Evolutionary conservation across 108 stramenopile species (phyloP), one percentile per base, ranked within the genome.

Genomic region (Bacterosira constricta): DNA sequence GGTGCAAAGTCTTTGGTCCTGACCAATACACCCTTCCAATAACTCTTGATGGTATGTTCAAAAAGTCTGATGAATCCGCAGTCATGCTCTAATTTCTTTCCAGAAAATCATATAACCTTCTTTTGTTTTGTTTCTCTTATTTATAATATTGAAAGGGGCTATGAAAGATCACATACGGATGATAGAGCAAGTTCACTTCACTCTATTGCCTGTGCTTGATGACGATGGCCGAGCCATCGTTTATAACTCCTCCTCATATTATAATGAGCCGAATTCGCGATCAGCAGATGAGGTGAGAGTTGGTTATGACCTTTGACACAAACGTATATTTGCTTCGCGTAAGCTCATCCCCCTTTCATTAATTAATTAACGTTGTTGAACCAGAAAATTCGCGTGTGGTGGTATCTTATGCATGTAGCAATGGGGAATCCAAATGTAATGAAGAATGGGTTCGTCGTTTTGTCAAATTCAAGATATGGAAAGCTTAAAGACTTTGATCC

Each of bases 1-100:
- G 81, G 15, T 31, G 51, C 7, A 66, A 60, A 38, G 20, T 82
- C 9, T 82, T 82, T 36, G 81, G 75, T 29, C 31, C 18, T 11
- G 63, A 82, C 1, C 15, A 41, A 25, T 70, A 42, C 20, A 30
- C 27, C 50, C 56, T 77, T 3, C 81, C 69, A 3, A 73, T 82
- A 63, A 77, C 80, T 17, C 36, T 75, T 0, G 7, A 30, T 12
- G 80, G n/a, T n/a, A n/a, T n/a, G n/a, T n/a, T n/a, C n/a, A n/a
- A n/a, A n/a, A n/a, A n/a, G n/a, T n/a, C n/a, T n/a, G n/a, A n/a
- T n/a, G n/a, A n/a, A n/a, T n/a, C n/a, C n/a, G n/a, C n/a, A n/a
- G n/a, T n/a, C n/a, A n/a, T n/a, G n/a, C n/a, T n/a, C n/a, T n/a
- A n/a, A n/a, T n/a, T n/a, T n/a, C n/a, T n/a, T n/a, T n/a, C n/a